These are phyloP conservation scores for Urtica urens DNA, from an alignment of 306 rosid genomes.

Conservation along the genomic window DNA sequence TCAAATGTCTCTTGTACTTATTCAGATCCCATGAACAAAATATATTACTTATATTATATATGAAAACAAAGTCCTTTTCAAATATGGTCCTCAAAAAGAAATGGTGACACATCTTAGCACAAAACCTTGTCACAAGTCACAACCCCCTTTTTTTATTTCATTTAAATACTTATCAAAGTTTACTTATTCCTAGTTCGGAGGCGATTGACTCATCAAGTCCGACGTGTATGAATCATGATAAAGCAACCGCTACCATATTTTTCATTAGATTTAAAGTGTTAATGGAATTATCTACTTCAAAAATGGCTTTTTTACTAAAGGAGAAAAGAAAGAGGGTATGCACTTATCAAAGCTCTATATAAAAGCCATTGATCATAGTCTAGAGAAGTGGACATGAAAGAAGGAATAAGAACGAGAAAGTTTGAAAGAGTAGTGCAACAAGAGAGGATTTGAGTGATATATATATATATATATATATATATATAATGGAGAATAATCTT, in stretches of 20 bases:
- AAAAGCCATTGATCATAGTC: conserved; percentile 25
- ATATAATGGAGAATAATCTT: conserved; percentile 38
- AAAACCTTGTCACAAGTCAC: conserved; percentile 42
- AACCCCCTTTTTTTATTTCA: too few relatives aligned
- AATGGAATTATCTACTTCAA: not conserved
- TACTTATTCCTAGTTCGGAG: conserved; percentile 1
- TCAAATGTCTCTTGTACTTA: conserved; percentile 14
- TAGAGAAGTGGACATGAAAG: not conserved
- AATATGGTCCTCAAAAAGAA: conserved; percentile 4
- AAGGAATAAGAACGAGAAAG: not conserved
- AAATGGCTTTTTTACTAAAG: not conserved
- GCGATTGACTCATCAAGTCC: not conserved
- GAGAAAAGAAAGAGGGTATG: not conserved
- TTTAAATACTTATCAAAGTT: conserved; percentile 19
- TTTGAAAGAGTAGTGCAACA: not conserved
- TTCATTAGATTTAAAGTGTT: conserved; percentile 8
- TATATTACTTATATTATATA: too few relatives aligned
- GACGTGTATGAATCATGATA: not conserved
- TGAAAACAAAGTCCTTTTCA: conserved; percentile 22
- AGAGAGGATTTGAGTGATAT: conserved; percentile 1
- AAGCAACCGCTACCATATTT: too few relatives aligned
- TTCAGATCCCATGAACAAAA: conserved; percentile 17
- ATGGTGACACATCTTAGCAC: conserved; percentile 45
- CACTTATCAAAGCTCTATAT: conserved; percentile 10
- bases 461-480: not conserved